phyloP scores from a whole-genome alignment of 441 rosid species.

The Manihot esculenta region DNA sequence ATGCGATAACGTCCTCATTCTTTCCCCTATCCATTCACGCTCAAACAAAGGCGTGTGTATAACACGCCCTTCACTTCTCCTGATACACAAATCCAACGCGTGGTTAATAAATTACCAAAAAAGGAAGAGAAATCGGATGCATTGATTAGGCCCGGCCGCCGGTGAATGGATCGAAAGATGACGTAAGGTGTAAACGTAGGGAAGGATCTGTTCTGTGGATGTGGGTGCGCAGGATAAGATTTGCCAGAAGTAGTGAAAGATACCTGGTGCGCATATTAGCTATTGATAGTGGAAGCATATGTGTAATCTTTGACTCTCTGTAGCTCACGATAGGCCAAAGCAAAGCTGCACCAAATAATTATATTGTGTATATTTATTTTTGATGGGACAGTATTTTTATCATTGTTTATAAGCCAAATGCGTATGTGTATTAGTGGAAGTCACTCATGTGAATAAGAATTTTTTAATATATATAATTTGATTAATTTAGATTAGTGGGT shows the following conservation, averaged over 20 bases:
- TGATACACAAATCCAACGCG: too few relatives aligned
- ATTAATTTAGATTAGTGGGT: too few relatives aligned
- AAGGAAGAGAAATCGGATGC: not conserved
- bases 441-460: not conserved
- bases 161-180: constrained; percentile 6
- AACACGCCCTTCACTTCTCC: too few relatives aligned
- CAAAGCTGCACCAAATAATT: too few relatives aligned
- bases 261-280: constrained; percentile 57
- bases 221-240: constrained; percentile 26
- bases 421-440: constrained; percentile 2
- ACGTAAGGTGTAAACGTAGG: constrained; percentile 1
- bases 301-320: constrained; percentile 38
- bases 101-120: too few relatives aligned
- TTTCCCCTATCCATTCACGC: not conserved
- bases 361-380: too few relatives aligned
- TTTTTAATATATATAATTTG: too few relatives aligned
- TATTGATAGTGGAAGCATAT: constrained; percentile 47
- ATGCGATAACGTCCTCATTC: not conserved
- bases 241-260: constrained; percentile 17
- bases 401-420: not conserved
- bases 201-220: too few relatives aligned
- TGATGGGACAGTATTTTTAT: constrained; percentile 11
- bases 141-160: not conserved
- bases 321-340: constrained; percentile 32
- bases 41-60: too few relatives aligned